Evolutionary conservation across 768 basidiomycete species (phyloP), one percentile per base, ranked within the genome.

Genomic region (Xerocomellus dryophilus): DNA sequence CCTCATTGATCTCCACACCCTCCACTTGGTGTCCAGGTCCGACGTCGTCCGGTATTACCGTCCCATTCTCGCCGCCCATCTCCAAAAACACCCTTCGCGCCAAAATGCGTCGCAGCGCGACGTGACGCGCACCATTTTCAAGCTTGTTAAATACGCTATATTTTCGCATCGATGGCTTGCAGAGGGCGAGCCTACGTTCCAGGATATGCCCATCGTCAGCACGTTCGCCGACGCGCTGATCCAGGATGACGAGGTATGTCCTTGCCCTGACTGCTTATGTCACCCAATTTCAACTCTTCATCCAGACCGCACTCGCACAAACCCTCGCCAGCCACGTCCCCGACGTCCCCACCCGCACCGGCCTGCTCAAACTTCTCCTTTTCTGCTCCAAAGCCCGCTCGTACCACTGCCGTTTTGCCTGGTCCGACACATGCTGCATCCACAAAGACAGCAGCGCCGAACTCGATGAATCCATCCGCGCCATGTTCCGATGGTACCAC

Each of bases 401-500:
- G 43, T 54, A 50, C 21, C 23, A 32, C 4, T 58, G 56, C 50
- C 41, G 20, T 3, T 56, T 51, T 21, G 64, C 48, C 31, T 67
- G 63, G 66, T 57, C 56, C 1, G 66, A 65, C 20, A 67, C 64
- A 0, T 57, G 54, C 23, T 67, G 66, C 25, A 60, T 68, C 50
- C 43, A 65, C 48, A 67, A 65, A 25, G 25, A 39, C 23, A 67
- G 58, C 43, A 67, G 60, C 36, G 54, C 64, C 11, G 61, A 67
- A 35, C 56, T 65, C 17, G 59, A 59, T 3, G 66, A 67, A 41
- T 58, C 66, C 41, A 61, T 67, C 23, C 54, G 55, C 12, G 59
- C 66, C 47, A 67, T 67, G 66, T 63, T 63, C 52, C 43, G 44
- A n/a, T 67, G 66, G 66, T 67, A 67, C 51, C 55, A 45, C 36